Evolutionary conservation across 331 rosid species (phyloP).

Genomic region (Arachis monticola): DNA sequence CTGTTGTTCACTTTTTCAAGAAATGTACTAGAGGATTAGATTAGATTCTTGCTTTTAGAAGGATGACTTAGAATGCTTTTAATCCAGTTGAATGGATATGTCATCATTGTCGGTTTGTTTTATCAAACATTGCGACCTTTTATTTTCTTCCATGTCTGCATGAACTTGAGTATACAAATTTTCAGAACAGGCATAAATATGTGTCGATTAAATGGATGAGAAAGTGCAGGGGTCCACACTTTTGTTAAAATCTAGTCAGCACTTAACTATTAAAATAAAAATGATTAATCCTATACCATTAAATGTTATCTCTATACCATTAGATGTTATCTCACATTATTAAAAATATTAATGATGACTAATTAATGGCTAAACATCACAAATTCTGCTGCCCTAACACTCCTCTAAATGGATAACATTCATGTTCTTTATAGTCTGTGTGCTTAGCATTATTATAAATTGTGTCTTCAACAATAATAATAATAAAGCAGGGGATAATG

Average conservation of each 20-base stretch:
- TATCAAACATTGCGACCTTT: neutral
- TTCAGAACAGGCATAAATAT: neutral
- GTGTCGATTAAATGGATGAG: neutral
- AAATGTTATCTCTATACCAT: too few relatives aligned
- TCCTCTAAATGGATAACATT: neutral
- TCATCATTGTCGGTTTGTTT: neutral
- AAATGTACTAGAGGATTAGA: neutral
- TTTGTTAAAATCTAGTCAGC: too few relatives aligned
- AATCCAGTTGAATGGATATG: neutral
- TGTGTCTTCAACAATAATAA: neutral
- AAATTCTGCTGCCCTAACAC: too few relatives aligned
- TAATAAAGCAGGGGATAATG: neutral
- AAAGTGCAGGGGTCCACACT: too few relatives aligned
- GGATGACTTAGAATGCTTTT: neutral
- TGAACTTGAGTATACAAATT: conserved; percentile 12
- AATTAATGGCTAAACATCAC: too few relatives aligned
- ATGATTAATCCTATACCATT: too few relatives aligned
- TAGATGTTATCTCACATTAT: too few relatives aligned
- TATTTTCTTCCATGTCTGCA: neutral
- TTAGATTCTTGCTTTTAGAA: neutral
- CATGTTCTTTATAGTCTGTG: neutral
- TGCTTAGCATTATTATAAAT: neutral
- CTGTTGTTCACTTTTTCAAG: neutral
- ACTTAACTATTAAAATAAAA: too few relatives aligned
- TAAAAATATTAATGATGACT: too few relatives aligned